These are phyloP conservation scores for Drosera capensis DNA, from an alignment of 148 eudicot genomes.

Conservation along the genomic window DNA sequence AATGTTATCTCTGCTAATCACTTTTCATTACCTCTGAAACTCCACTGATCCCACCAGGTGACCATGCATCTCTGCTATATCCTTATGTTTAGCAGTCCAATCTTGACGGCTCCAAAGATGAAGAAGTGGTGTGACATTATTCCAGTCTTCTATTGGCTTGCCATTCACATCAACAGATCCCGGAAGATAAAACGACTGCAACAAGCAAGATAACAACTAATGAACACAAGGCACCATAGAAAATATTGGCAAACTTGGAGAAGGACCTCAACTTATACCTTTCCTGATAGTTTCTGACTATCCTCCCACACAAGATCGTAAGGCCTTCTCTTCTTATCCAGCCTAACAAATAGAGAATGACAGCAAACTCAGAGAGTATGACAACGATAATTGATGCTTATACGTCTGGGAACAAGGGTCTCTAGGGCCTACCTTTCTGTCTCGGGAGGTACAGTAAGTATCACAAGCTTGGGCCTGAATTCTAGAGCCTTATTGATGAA, in stretches of 20 bases:
- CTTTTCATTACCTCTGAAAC: slow-evolving; percentile 6
- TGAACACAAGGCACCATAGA: too few species aligned
- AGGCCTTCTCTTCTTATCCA: slow-evolving; percentile 40
- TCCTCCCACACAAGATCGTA: slow-evolving; percentile 89
- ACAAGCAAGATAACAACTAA: slow-evolving; percentile 1
- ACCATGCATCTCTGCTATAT: slow-evolving; percentile 45
- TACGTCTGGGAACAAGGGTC: not conserved
- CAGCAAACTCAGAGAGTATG: not conserved
- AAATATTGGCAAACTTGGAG: not conserved
- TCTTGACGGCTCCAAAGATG: slow-evolving; percentile 82
- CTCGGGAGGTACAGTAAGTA: slow-evolving; percentile 72
- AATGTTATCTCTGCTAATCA: not conserved
- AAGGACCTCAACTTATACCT: slow-evolving; percentile 31
- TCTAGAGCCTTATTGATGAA: slow-evolving; percentile 71
- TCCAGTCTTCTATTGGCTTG: slow-evolving; percentile 86
- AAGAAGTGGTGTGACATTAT: slow-evolving; percentile 42
- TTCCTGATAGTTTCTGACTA: slow-evolving; percentile 49
- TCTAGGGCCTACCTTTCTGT: slow-evolving; percentile 40
- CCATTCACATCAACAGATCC: slow-evolving; percentile 70
- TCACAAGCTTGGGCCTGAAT: slow-evolving; percentile 74
- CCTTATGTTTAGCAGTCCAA: slow-evolving; percentile 53
- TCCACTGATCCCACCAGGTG: slow-evolving; percentile 20
- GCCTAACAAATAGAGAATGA: slow-evolving; percentile 36
- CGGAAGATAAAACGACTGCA: slow-evolving; percentile 88
- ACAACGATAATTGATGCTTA: too few species aligned